phyloP scores from a whole-genome alignment of 2,329 filamentous ascomycete species.

The Fusarium kyushuense region DNA sequence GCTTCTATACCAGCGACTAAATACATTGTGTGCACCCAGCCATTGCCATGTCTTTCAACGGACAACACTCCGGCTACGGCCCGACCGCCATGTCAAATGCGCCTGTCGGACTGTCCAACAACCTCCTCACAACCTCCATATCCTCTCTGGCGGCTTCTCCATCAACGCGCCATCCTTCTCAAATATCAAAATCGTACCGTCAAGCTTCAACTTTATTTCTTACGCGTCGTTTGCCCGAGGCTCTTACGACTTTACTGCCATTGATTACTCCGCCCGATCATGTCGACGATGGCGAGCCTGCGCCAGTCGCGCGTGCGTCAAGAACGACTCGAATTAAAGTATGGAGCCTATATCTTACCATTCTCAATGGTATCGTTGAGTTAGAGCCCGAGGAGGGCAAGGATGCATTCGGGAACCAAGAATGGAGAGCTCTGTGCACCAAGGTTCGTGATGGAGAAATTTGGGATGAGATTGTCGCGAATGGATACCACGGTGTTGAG shows the following conservation, averaged over 20 bases:
- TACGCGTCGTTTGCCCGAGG: slow-evolving; percentile 91
- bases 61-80: slow-evolving; percentile 59
- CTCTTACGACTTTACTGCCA: slow-evolving; percentile 84
- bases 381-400: slow-evolving; percentile 92
- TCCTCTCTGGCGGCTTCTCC: slow-evolving; percentile 74
- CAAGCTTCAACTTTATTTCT: slow-evolving; percentile 95
- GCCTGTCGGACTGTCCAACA: slow-evolving; percentile 61
- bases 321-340: slow-evolving; percentile 90
- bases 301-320: slow-evolving; percentile 83
- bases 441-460: slow-evolving; percentile 90
- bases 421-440: slow-evolving; percentile 84
- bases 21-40: slow-evolving; percentile 9
- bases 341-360: slow-evolving; percentile 96
- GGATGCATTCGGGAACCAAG: slow-evolving; percentile 83
- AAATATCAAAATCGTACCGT: slow-evolving; percentile 92
- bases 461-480: slow-evolving; percentile 93
- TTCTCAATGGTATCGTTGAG: slow-evolving; percentile 91
- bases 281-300: slow-evolving; percentile 65
- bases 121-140: slow-evolving; percentile 72
- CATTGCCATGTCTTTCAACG: slow-evolving; percentile 59
- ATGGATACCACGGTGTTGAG: slow-evolving; percentile 89
- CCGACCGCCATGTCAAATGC: slow-evolving; percentile 55
- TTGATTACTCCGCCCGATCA: slow-evolving; percentile 74
- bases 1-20: slow-evolving; percentile 11
- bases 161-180: slow-evolving; percentile 71